Percentiles rank a stretch among this genome's conserved stretches.
Evolutionary conservation across 2,329 filamentous ascomycete species (phyloP).

Genomic region (Sarocladiaceae sp.): DNA sequence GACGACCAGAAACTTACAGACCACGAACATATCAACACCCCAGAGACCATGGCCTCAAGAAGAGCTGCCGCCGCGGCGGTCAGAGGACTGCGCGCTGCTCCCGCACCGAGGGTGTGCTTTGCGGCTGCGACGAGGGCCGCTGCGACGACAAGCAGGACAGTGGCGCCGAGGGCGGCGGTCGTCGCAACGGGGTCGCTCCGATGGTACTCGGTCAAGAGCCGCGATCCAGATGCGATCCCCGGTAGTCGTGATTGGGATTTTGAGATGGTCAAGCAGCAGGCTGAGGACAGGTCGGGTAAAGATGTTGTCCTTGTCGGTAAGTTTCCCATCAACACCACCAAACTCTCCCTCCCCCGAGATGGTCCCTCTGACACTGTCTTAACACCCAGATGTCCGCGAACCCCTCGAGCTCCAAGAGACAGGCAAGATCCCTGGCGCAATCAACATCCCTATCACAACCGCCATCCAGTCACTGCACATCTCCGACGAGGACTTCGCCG

Average conservation of each 20-base stretch:
- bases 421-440: slow-evolving; percentile 70
- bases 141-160: background rate
- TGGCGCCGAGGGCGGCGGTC: background rate
- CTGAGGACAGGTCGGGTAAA: slow-evolving; percentile 12
- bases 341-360: background rate
- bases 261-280: slow-evolving; percentile 38
- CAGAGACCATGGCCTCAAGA: too few relatives aligned
- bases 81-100: background rate
- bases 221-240: slow-evolving; percentile 12
- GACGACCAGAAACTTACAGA: too few relatives aligned
- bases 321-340: slow-evolving; percentile 11
- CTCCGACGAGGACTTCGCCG: slow-evolving; percentile 70
- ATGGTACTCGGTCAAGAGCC: slow-evolving; percentile 21
- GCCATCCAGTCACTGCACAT: slow-evolving; percentile 77
- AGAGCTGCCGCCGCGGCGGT: too few relatives aligned
- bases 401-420: slow-evolving; percentile 56
- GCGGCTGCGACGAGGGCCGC: background rate
- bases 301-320: slow-evolving; percentile 42
- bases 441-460: slow-evolving; percentile 76
- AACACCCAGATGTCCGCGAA: slow-evolving; percentile 60
- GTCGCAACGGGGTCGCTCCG: too few relatives aligned
- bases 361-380: background rate
- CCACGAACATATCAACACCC: too few relatives aligned
- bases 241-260: slow-evolving; percentile 41
- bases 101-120: background rate